Evolutionary conservation across 805 yeast species (phyloP).

Genomic region (Priceomyces castillae): DNA sequence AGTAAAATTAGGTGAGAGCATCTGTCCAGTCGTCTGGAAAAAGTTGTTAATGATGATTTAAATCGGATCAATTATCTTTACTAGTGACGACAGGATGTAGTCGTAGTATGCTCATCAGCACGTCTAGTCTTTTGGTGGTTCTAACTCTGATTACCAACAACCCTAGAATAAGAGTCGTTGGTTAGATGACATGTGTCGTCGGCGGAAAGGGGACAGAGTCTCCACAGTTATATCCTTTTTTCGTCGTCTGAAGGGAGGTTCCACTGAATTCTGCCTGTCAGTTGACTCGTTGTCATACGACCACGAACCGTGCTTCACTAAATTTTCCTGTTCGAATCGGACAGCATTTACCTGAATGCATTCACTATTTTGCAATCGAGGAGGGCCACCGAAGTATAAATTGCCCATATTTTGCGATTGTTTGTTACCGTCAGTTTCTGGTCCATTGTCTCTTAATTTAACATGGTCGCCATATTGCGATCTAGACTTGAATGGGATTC

Average conservation of each 20-base stretch:
- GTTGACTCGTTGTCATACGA: neutral
- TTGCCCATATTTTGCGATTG: neutral
- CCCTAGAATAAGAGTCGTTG: no score
- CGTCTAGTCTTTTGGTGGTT: no score
- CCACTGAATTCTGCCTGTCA: neutral
- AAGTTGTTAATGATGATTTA: neutral
- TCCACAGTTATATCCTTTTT: neutral
- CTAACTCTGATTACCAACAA: no score
- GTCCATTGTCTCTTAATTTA: neutral
- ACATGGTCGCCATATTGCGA: neutral
- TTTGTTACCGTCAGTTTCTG: neutral
- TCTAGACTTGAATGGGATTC: neutral
- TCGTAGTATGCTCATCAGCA: no score
- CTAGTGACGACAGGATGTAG: no score
- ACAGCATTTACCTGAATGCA: neutral
- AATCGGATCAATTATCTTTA: neutral
- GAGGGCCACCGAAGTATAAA: neutral
- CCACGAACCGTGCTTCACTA: neutral
- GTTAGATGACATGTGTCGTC: constrained; percentile 2
- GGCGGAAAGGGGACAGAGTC: constrained; percentile 2
- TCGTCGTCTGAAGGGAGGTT: constrained; percentile 3
- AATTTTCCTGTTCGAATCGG: neutral
- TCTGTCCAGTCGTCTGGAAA: no score
- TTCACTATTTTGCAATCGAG: neutral
- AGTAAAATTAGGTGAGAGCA: neutral